These are phyloP conservation scores for Fusarium torulosum DNA, from an alignment of 2,329 filamentous ascomycete genomes.

Conservation along the genomic window DNA sequence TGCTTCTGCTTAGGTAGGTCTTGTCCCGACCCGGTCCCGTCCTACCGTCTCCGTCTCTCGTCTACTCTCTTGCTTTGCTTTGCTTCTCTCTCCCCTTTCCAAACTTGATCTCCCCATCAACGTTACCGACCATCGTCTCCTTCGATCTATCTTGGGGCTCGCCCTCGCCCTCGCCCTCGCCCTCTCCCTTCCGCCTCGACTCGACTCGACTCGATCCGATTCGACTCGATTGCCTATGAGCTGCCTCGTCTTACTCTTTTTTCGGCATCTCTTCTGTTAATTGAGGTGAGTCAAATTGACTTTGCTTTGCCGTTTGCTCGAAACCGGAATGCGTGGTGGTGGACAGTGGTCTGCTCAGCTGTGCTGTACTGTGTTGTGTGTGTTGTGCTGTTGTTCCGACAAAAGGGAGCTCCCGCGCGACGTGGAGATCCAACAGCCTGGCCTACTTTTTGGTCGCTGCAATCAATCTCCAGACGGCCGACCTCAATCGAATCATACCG, in stretches of 20 bases:
- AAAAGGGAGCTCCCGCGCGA: constrained; percentile 23
- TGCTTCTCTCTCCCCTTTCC: constrained; percentile 44
- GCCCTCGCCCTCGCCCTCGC: constrained; percentile 24
- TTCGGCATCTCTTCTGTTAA: constrained; percentile 40
- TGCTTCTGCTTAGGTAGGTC: constrained; percentile 4
- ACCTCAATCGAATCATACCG: neutral
- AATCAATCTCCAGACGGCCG: constrained; percentile 8
- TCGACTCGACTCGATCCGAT: constrained; percentile 37
- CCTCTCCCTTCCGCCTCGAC: constrained; percentile 15
- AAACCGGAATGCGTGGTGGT: neutral
- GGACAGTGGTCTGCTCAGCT: constrained; percentile 26
- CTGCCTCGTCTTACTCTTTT: constrained; percentile 38
- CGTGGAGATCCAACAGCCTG: constrained; percentile 25
- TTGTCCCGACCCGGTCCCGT: constrained; percentile 29
- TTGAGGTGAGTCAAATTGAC: constrained; percentile 39
- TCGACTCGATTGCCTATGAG: constrained; percentile 38
- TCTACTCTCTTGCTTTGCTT: constrained; percentile 31
- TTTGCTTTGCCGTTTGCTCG: constrained; percentile 4
- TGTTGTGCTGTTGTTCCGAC: constrained; percentile 11
- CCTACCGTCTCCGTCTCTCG: neutral
- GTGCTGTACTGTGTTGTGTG: constrained; percentile 15
- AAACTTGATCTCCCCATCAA: constrained; percentile 46
- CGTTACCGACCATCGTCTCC: constrained; percentile 36
- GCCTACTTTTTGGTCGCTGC: constrained; percentile 6
- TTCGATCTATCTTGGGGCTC: constrained; percentile 34